These are phyloP conservation scores for Wilcoxina mikolae DNA, from an alignment of 495 filamentous ascomycete species.

Conservation along the genomic window DNA sequence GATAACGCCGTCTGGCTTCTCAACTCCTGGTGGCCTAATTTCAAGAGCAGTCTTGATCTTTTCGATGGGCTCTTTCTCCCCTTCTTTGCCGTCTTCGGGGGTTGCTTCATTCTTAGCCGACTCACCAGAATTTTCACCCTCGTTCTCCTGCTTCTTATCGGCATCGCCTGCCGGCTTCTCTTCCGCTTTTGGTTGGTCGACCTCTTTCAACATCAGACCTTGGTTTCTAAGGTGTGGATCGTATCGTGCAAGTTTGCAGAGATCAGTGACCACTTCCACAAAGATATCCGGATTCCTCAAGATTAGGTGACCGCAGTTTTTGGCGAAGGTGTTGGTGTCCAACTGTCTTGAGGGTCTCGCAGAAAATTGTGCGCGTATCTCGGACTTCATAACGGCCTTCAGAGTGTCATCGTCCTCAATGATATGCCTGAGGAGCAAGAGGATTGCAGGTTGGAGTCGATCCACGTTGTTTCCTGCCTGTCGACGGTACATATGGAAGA, in stretches of 20 bases:
- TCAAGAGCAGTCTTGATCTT: conserved; percentile 49
- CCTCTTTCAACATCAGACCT: conserved; percentile 45
- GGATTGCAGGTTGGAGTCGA: conserved; percentile 62
- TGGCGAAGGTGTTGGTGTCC: conserved; percentile 58
- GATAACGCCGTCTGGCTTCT: conserved; percentile 89
- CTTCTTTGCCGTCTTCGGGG: conserved; percentile 9
- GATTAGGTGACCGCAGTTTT: conserved; percentile 65
- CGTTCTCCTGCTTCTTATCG: conserved; percentile 33
- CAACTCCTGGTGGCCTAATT: conserved; percentile 67
- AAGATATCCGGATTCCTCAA: conserved; percentile 76
- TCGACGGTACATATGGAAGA: conserved; percentile 92
- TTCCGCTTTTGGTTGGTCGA: conserved; percentile 27
- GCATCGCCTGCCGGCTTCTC: conserved; percentile 28
- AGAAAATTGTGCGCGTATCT: conserved; percentile 65
- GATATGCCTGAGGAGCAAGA: conserved; percentile 81
- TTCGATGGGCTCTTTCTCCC: conserved; percentile 35
- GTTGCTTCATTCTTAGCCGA: conserved; percentile 5
- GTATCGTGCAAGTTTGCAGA: conserved; percentile 52
- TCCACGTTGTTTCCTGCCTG: conserved; percentile 60
- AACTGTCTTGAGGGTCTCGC: conserved; percentile 40
- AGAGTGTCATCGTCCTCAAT: conserved; percentile 85
- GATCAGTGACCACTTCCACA: conserved; percentile 78
- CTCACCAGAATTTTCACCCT: conserved; percentile 3
- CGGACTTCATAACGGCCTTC: conserved; percentile 80
- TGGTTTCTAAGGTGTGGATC: conserved; percentile 37